These are phyloP conservation scores for Melaleuca quinquenervia DNA, from an alignment of 345 rosid genomes.

Conservation along the genomic window DNA sequence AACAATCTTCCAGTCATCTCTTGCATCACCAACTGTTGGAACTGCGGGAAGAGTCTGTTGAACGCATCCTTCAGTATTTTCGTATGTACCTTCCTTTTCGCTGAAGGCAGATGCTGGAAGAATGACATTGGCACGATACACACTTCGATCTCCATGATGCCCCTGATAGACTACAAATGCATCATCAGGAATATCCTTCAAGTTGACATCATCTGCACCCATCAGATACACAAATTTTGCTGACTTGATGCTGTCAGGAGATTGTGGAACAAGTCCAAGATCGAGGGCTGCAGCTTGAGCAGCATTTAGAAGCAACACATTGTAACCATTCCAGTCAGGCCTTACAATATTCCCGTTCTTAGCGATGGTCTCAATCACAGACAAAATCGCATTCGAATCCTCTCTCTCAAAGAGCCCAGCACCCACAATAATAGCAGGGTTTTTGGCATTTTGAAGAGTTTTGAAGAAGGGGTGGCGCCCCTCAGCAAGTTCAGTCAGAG, in stretches of 20 bases:
- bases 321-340: slow-evolving; percentile 94
- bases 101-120: slow-evolving; percentile 88
- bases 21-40: slow-evolving; percentile 94
- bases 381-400: slow-evolving; percentile 69
- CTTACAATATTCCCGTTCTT: slow-evolving; percentile 61
- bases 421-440: slow-evolving; percentile 85
- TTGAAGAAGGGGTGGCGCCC: slow-evolving; percentile 72
- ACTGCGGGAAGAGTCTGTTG: slow-evolving; percentile 96
- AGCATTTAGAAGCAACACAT: slow-evolving; percentile 76
- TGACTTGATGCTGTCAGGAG: slow-evolving; percentile 50
- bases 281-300: slow-evolving; percentile 99
- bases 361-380: slow-evolving; percentile 65
- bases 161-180: slow-evolving; percentile 97
- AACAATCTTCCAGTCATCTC: slow-evolving; percentile 96
- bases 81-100: slow-evolving; percentile 95
- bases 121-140: slow-evolving; percentile 84
- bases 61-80: slow-evolving; percentile 80
- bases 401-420: slow-evolving; percentile 79
- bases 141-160: slow-evolving; percentile 85
- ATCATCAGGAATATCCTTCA: slow-evolving; percentile 72
- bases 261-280: slow-evolving; percentile 87
- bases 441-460: slow-evolving; percentile 60
- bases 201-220: slow-evolving; percentile 92
- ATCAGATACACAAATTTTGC: slow-evolving; percentile 84
- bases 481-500: slow-evolving; percentile 68